These are phyloP conservation scores for Lomentospora prolificans DNA, from an alignment of 2,329 filamentous ascomycete genomes.

Conservation along the genomic window DNA sequence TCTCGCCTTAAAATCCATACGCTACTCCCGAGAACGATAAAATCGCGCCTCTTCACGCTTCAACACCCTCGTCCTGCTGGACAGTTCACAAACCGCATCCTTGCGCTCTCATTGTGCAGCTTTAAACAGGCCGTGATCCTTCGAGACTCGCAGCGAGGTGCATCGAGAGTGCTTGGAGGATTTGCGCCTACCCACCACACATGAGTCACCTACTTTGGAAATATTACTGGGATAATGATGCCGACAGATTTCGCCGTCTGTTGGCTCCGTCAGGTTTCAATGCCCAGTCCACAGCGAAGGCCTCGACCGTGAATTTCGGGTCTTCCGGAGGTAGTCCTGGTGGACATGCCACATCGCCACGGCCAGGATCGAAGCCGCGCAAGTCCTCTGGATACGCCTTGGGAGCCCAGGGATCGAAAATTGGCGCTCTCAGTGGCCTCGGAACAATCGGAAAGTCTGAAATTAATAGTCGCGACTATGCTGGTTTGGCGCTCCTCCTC, in stretches of 20 bases:
- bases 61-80: background rate
- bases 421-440: background rate
- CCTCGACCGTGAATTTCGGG: conserved; percentile 29
- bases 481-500: conserved; percentile 74
- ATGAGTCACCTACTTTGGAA: conserved; percentile 98
- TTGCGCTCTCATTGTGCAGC: conserved; percentile 34
- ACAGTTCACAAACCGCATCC: background rate
- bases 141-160: conserved; percentile 83
- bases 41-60: background rate
- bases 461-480: conserved; percentile 74
- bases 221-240: conserved; percentile 94
- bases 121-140: conserved; percentile 90
- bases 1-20: background rate
- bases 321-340: conserved; percentile 26
- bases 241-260: conserved; percentile 80
- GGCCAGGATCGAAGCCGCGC: conserved; percentile 37
- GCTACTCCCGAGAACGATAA: background rate
- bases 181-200: conserved; percentile 35
- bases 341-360: conserved; percentile 35
- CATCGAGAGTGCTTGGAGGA: conserved; percentile 44
- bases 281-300: conserved; percentile 44
- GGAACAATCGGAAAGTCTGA: conserved; percentile 47
- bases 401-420: conserved; percentile 32
- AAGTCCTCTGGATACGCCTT: conserved; percentile 42
- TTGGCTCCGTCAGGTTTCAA: conserved; percentile 62